Base-by-base conservation (phyloP, 768 basidiomycete species). In the Cystobasidium tubakii region DNA sequence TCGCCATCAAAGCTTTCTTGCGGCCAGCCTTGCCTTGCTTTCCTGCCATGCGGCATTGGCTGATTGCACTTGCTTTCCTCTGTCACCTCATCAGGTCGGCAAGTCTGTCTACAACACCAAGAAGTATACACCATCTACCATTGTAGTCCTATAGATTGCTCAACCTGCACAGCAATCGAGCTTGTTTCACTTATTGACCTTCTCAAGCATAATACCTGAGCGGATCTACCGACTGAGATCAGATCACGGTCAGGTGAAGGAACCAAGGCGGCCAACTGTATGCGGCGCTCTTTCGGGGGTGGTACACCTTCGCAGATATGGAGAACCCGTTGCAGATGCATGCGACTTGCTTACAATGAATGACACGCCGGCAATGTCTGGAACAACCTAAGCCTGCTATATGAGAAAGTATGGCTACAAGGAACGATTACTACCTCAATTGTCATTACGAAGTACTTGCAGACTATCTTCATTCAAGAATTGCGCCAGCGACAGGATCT, bases 41-140 rank as follows among this genome's bases (percentile, higher is more conserved):
- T 78, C 78, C 77, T 50, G 76, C 72, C 67, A 75, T 71, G 13
- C 67, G 76, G 75, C 74, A 79, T 77, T 73, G 53, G 60, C 75
- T 33, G 34, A 29, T 62, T 42, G 17, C 25, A 17, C 6, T 29
- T 73, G 12, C 17, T 57, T 62, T 15, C 17, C 31, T 36, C 33
- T 46, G 63, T 44, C 19, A 62, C 27, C 34, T 62, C 55, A 15
- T 7, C 73, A 72, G 42, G 84, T 85, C 76, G 92, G 92, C 66
- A 89, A 92, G 84, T 88, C 88, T 80, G 87, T 90, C 15, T 96
- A 94, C 86, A 86, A 90, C 84, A 88, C 88, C 75, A 83, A 88
- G 42, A 86, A 87, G 79, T 90, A 91, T 82, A 87, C 85, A 13
- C 83, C 85, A 62, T 84, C 85, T 60, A 84, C 83, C 69, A 85